Evolutionary conservation across 1,284 basidiomycete species (phyloP).

Genomic region (Apiotrichum gamsii): DNA sequence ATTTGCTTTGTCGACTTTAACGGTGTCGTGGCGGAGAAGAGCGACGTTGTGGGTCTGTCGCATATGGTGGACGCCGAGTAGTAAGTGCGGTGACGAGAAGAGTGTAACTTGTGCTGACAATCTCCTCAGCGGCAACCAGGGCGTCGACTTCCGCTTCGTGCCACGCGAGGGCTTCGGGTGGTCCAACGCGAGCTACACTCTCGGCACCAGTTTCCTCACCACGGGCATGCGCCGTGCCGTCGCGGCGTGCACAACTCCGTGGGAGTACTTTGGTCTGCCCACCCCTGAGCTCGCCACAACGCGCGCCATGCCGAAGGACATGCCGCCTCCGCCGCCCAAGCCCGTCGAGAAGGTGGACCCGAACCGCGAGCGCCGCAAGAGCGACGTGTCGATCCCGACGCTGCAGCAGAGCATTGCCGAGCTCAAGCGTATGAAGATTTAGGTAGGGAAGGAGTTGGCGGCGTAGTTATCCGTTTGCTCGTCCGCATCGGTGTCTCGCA

Average conservation of each 20-base stretch:
- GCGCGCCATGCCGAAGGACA: not conserved
- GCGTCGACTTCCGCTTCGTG: conserved; percentile 92
- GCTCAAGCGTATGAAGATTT: conserved; percentile 1
- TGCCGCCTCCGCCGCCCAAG: not conserved
- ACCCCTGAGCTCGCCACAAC: conserved; percentile 41
- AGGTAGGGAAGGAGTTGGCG: no score
- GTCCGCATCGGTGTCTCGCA: no score
- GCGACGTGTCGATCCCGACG: not conserved
- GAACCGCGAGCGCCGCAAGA: not conserved
- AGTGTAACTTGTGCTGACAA: conserved; percentile 7
- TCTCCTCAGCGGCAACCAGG: conserved; percentile 73
- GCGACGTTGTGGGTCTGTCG: conserved; percentile 89
- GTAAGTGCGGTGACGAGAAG: conserved; percentile 32
- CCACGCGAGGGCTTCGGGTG: conserved; percentile 95
- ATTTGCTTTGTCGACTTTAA: conserved; percentile 75
- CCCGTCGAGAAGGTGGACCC: no score
- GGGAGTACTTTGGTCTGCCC: conserved; percentile 44
- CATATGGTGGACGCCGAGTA: conserved; percentile 97
- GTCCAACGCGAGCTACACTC: conserved; percentile 80
- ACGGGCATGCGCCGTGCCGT: conserved; percentile 91
- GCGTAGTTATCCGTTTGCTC: no score
- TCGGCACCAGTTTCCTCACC: conserved; percentile 89
- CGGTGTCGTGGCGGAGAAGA: conserved; percentile 96
- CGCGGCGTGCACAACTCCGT: conserved; percentile 60
- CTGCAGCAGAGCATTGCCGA: conserved; percentile 1